A percentile compares a stretch with the other conserved stretches of the same genome.
Conservation (phyloP, 441 rosid genomes). For the Eruca vesicaria region DNA sequence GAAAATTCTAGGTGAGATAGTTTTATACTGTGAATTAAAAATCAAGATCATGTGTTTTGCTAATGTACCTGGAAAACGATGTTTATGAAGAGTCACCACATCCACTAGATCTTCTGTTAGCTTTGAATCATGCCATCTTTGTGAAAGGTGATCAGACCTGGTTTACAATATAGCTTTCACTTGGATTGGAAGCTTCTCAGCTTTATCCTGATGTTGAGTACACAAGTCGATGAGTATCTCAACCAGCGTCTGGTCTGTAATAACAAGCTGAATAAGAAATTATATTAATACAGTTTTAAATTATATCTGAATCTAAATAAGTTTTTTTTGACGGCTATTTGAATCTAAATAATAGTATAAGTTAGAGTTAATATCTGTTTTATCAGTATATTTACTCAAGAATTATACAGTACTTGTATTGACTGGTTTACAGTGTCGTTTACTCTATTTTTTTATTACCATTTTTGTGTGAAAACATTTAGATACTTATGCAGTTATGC, state of each 20-base stretch:
- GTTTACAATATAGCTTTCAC: conserved; percentile 27
- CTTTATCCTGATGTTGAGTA: conserved; percentile 49
- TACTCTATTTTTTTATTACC: not conserved
- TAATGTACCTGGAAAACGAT: not conserved
- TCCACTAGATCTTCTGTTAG: conserved; percentile 23
- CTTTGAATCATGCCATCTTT: conserved; percentile 30
- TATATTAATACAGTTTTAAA: too few species aligned
- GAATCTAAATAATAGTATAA: too few species aligned
- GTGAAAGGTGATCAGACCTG: conserved; percentile 28
- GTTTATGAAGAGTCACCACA: conserved; percentile 23
- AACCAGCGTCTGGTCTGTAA: too few species aligned
- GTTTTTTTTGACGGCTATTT: too few species aligned
- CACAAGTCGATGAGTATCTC: conserved; percentile 46
- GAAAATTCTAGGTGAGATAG: conserved; percentile 29
- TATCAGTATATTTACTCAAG: not conserved
- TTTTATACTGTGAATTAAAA: too few species aligned
- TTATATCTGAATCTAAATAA: too few species aligned
- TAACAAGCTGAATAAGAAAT: too few species aligned
- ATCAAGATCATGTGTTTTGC: not conserved
- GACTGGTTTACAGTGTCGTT: not conserved
- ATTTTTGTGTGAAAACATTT: not conserved
- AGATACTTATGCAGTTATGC: not conserved
- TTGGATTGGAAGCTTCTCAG: conserved; percentile 44
- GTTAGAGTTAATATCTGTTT: too few species aligned
- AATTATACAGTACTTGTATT: not conserved